Evolutionary conservation across 371 early-diverging fungal genomes (phyloP), one percentile per base, ranked within the genome.

Genomic region (Haplosporangium sp.): DNA sequence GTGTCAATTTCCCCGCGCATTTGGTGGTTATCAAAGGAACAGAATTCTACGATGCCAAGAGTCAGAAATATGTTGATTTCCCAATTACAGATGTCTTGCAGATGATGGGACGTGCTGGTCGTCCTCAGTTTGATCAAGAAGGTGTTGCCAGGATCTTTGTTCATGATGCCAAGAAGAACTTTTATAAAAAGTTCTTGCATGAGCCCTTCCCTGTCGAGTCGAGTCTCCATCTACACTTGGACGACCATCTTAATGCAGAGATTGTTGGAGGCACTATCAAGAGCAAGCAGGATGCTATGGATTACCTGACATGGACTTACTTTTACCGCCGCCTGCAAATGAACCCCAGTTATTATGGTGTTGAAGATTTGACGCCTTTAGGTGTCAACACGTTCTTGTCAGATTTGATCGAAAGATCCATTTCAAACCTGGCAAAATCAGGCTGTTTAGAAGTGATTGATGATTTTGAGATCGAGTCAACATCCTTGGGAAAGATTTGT

Each of bases 91-190:
- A 98, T 79, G 94, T 99, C 4, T 85, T 98, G 63, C 99, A 99
- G 82, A 99, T 99, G 97, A 96, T 99, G 92, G 99, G 99, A 37
- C 94, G 99, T 74, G 99, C 99, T 3, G 99, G 99, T 15, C 93
- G 99, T 60, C 98, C 98, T 8, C 99, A 99, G 85, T 99, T 95
- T 76, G 99, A 99, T 83, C 92, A 97, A 65, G 86, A 88, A 35
- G 97, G 94, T 11, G 83, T 89, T 61, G 95, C 96, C 68, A 93
- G 96, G 17, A 85, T 98, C 60, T 97, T 99, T 96, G 97, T 97
- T 69, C 95, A 92, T 74, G 88, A 90, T 15, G 94, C 92, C 76
- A 97, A 97, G 75, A 97, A 97, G 88, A 93, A 95, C 83, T 99
- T 97, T 83, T 99, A 96, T 89, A 96, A 97, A 72, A 94, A 93